These are phyloP conservation scores for Umbelopsis sp. DNA, from an alignment of 192 early-diverging fungal genomes.

Conservation along the genomic window DNA sequence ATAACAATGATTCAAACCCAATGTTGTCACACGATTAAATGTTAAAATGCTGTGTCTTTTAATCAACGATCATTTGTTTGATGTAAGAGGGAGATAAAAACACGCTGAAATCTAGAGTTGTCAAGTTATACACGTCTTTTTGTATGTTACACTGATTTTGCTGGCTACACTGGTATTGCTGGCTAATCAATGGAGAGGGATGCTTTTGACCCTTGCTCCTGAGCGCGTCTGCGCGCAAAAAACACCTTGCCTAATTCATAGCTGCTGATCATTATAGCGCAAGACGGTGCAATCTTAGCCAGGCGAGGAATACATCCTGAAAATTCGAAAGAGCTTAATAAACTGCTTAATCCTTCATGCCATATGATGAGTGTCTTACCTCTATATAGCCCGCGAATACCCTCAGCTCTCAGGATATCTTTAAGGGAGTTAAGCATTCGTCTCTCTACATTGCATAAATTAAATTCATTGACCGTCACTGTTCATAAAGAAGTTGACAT, in stretches of 20 bases:
- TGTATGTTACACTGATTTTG: background rate
- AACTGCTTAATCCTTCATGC: background rate
- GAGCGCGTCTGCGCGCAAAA: slow-evolving; percentile 28
- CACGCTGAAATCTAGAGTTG: background rate
- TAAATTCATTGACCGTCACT: background rate
- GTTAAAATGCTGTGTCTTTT: too few relatives aligned
- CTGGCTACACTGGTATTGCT: background rate
- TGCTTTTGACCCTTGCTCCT: background rate
- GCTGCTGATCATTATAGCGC: slow-evolving; percentile 96
- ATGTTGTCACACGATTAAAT: background rate
- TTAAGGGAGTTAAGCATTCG: slow-evolving; percentile 43
- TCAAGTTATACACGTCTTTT: background rate
- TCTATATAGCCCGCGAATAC: slow-evolving; percentile 53
- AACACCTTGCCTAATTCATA: slow-evolving; percentile 72
- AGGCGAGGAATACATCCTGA: slow-evolving; percentile 73
- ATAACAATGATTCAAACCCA: slow-evolving; percentile 2
- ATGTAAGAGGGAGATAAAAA: too few relatives aligned
- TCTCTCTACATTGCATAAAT: slow-evolving; percentile 7
- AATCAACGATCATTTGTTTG: too few relatives aligned
- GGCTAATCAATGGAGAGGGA: background rate
- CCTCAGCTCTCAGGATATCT: slow-evolving; percentile 51
- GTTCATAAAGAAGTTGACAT: background rate
- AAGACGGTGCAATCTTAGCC: slow-evolving; percentile 87
- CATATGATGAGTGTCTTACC: slow-evolving; percentile 30
- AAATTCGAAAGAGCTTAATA: slow-evolving; percentile 7